Conservation (phyloP, 2,329 filamentous ascomycete species). For the Fusarium guadeloupense region DNA sequence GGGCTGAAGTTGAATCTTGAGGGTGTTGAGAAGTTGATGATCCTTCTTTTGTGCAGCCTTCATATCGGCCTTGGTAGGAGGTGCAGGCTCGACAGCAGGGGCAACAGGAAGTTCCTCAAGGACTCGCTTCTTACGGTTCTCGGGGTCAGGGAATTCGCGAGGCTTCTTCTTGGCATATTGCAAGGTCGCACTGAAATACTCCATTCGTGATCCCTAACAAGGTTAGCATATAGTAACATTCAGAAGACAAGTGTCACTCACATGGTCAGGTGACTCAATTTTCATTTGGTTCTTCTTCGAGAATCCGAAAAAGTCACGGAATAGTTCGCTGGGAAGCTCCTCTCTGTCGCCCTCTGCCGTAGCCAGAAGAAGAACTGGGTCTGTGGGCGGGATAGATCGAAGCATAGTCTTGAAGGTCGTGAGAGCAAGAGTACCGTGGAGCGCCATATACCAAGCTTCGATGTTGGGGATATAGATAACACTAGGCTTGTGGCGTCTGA, state of each 20-base stretch:
- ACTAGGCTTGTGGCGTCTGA: slow-evolving; percentile 92
- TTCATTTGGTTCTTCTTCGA: slow-evolving; percentile 80
- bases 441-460: slow-evolving; percentile 80
- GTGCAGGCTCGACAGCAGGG: slow-evolving; percentile 73
- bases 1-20: slow-evolving; percentile 90
- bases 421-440: slow-evolving; percentile 72
- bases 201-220: slow-evolving; percentile 66
- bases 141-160: slow-evolving; percentile 84
- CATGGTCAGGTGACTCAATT: slow-evolving; percentile 72
- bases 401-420: slow-evolving; percentile 86
- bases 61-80: slow-evolving; percentile 79
- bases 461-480: slow-evolving; percentile 94
- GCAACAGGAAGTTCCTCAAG: slow-evolving; percentile 81
- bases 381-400: slow-evolving; percentile 84
- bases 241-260: slow-evolving; percentile 49
- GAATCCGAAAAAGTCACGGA: slow-evolving; percentile 85
- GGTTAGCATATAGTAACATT: slow-evolving; percentile 7
- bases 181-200: slow-evolving; percentile 82
- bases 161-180: slow-evolving; percentile 82
- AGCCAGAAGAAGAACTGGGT: slow-evolving; percentile 88
- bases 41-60: slow-evolving; percentile 85
- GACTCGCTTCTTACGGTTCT: slow-evolving; percentile 85
- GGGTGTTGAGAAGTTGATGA: slow-evolving; percentile 80
- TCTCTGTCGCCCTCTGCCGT: slow-evolving; percentile 77
- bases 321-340: slow-evolving; percentile 69